These are phyloP conservation scores for Rubia peregrina DNA, from an alignment of 305 asterid genomes.

Conservation along the genomic window DNA sequence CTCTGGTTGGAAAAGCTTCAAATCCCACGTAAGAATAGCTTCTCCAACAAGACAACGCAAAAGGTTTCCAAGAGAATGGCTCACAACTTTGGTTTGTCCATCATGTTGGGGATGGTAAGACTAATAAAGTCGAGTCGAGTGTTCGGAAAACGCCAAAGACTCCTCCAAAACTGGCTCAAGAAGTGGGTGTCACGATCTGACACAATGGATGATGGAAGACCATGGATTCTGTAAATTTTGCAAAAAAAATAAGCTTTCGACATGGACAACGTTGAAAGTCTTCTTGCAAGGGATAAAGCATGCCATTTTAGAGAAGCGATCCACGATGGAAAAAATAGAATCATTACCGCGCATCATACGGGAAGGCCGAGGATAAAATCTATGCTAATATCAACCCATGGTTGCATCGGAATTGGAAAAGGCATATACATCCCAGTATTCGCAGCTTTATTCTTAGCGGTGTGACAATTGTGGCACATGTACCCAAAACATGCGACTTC, in stretches of 20 bases:
- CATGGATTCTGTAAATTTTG: neutral
- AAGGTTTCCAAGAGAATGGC: no score
- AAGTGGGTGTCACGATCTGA: no score
- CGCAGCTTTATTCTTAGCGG: neutral
- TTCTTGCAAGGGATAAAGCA: conserved; percentile 1
- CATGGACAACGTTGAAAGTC: neutral
- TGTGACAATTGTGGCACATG: neutral
- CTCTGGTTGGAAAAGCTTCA: no score
- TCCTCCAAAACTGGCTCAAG: no score
- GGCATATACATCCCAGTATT: neutral
- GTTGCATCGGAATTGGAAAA: neutral
- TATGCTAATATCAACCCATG: neutral
- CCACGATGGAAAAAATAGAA: neutral
- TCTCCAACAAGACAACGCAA: no score
- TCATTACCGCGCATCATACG: neutral
- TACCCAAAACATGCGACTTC: neutral
- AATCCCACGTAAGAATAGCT: no score
- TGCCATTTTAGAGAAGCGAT: neutral
- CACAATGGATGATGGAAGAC: no score
- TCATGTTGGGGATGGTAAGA: no score
- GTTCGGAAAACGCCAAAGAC: no score
- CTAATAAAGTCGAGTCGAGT: no score
- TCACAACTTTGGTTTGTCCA: no score
- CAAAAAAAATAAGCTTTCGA: neutral
- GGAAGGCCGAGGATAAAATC: neutral